These are phyloP conservation scores for Phlyctochytrium arcticum DNA, from an alignment of 192 early-diverging fungal species.

Conservation along the genomic window DNA sequence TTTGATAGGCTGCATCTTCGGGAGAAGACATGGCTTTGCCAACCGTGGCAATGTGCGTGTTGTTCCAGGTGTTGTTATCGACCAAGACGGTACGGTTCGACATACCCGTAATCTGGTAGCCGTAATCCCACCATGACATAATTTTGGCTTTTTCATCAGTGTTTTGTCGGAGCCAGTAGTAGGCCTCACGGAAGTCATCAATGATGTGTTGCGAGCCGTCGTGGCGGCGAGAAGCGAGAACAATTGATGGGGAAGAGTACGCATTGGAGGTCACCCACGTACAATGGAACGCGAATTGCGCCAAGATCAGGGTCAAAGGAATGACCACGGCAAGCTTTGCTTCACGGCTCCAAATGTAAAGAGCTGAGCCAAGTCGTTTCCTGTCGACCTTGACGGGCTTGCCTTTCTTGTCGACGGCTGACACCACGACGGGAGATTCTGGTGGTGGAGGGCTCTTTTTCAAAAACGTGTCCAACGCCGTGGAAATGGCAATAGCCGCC, in stretches of 20 bases:
- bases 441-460: constrained; percentile 26
- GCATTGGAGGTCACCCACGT: constrained; percentile 98
- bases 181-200: constrained; percentile 99
- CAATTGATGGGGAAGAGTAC: constrained; percentile 98
- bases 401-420: constrained; percentile 28
- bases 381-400: constrained; percentile 25
- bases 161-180: constrained; percentile 99
- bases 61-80: constrained; percentile 99
- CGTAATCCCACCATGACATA: constrained; percentile 99
- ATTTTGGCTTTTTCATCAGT: constrained; percentile 89
- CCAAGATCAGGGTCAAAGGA: constrained; percentile 62
- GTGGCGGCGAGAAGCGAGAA: constrained; percentile 77
- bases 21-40: constrained; percentile 88
- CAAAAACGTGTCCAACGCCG: constrained; percentile 82
- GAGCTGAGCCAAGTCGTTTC: constrained; percentile 2
- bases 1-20: constrained; percentile 89
- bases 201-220: constrained; percentile 96
- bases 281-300: constrained; percentile 94
- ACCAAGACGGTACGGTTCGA: constrained; percentile 94
- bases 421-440: constrained; percentile 2
- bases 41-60: constrained; percentile 99
- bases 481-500: constrained; percentile 85
- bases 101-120: constrained; percentile 99
- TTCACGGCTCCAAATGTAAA: constrained; percentile 9
- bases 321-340: constrained; percentile 47